A percentile compares a stretch with the other conserved stretches of the same genome.
Conservation (phyloP, 2,329 filamentous ascomycete species). For the Diplodia sapinea region DNA sequence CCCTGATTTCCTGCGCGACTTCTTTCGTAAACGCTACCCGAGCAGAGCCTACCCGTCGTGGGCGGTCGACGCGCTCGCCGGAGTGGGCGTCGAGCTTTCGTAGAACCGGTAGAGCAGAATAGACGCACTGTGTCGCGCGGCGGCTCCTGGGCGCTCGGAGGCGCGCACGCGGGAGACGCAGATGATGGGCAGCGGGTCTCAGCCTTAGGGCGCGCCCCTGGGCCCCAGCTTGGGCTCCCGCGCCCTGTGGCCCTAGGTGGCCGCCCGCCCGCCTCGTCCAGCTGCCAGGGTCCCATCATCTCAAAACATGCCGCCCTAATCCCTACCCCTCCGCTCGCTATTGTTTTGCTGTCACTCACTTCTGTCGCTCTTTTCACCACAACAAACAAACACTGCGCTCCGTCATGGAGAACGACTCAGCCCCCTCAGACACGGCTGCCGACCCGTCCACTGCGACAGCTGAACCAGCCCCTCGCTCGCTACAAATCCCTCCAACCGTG, state of each 20-base stretch:
- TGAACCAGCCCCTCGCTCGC: constrained; percentile 22
- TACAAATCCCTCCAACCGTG: constrained; percentile 42
- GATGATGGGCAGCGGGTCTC: constrained; percentile 23
- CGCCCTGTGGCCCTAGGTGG: no score
- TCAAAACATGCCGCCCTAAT: constrained; percentile 23
- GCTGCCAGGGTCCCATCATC: constrained; percentile 22
- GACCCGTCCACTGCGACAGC: constrained; percentile 18
- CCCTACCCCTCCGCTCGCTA: constrained; percentile 22
- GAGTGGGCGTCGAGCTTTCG: constrained; percentile 76
- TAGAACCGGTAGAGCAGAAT: not conserved
- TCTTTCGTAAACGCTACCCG: constrained; percentile 77
- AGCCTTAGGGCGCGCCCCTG: constrained; percentile 20
- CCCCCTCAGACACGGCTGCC: constrained; percentile 8
- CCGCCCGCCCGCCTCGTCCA: constrained; percentile 2
- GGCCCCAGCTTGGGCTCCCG: constrained; percentile 2
- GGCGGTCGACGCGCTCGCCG: constrained; percentile 78
- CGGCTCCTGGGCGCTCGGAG: not conserved
- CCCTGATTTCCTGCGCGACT: constrained; percentile 76
- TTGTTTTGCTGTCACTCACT: constrained; percentile 13
- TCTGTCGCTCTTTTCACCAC: constrained; percentile 25
- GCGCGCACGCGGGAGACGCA: constrained; percentile 3
- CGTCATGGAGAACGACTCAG: constrained; percentile 27
- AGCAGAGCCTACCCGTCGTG: constrained; percentile 77
- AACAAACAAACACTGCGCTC: constrained; percentile 15
- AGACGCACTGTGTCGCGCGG: not conserved